Percentiles rank a stretch among this genome's conserved stretches.
Conservation (phyloP, 2,329 filamentous ascomycete species). For the Elsinoe fawcettii region DNA sequence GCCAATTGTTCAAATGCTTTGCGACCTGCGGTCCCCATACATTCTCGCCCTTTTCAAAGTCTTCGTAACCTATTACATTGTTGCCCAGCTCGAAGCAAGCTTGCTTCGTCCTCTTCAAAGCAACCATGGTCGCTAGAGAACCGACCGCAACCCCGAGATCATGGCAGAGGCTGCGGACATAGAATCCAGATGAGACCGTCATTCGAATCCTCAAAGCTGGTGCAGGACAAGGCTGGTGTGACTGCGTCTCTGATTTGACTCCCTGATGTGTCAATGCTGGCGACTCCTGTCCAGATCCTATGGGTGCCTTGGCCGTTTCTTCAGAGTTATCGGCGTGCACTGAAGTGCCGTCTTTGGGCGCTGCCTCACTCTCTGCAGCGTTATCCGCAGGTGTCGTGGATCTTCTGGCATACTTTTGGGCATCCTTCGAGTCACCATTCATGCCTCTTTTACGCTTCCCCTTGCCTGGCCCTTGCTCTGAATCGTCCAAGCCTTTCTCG, state of each 20-base stretch:
- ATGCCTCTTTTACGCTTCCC: conserved; percentile 26
- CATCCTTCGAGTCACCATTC: conserved; percentile 13
- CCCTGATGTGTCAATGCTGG: neutral
- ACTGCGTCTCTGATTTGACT: neutral
- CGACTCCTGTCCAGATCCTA: neutral
- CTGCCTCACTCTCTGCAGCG: conserved; percentile 20
- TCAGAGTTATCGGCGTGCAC: neutral
- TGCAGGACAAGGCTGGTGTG: conserved; percentile 33
- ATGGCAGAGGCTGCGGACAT: conserved; percentile 87
- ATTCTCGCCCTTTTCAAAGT: conserved; percentile 66
- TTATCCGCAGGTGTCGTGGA: conserved; percentile 25
- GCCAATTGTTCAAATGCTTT: conserved; percentile 1
- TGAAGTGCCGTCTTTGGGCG: neutral
- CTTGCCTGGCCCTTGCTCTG: conserved; percentile 22
- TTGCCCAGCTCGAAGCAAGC: conserved; percentile 67
- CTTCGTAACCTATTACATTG: conserved; percentile 71
- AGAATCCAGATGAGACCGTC: conserved; percentile 93
- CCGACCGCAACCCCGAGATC: conserved; percentile 77
- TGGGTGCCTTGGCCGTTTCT: neutral
- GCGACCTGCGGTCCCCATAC: conserved; percentile 72
- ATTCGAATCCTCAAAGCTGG: conserved; percentile 78
- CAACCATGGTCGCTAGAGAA: conserved; percentile 79
- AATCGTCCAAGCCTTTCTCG: conserved; percentile 4
- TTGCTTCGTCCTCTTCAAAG: conserved; percentile 72
- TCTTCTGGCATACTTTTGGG: conserved; percentile 30